phyloP scores from a whole-genome alignment of 1,284 basidiomycete genomes.

The Cutaneotrichosporon dermatis region DNA sequence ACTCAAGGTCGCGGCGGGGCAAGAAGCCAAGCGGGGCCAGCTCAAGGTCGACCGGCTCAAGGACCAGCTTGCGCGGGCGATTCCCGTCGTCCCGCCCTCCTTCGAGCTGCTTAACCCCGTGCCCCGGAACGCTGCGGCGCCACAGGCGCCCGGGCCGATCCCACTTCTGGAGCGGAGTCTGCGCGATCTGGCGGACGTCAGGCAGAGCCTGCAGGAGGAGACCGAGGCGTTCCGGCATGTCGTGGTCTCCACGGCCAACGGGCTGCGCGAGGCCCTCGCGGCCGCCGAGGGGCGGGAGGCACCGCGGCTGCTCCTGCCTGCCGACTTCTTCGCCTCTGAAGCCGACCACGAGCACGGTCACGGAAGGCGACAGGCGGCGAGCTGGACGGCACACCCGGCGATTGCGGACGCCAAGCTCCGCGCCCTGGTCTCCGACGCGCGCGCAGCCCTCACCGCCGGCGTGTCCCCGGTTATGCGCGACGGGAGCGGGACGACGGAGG shows the following conservation, averaged over 20 bases:
- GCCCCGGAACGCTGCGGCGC: conserved; percentile 25
- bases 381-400: conserved; percentile 43
- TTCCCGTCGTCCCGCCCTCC: conserved; percentile 25
- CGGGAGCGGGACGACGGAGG: conserved; percentile 3
- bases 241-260: conserved; percentile 65
- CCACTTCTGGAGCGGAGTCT: conserved; percentile 66
- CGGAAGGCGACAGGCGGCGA: conserved; percentile 29
- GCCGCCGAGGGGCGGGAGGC: conserved; percentile 7
- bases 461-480: conserved; percentile 4
- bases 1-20: conserved; percentile 50
- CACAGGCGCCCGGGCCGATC: conserved; percentile 40
- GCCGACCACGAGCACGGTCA: background rate
- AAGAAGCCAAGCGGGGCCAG: conserved; percentile 69
- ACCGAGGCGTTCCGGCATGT: conserved; percentile 64
- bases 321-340: conserved; percentile 17
- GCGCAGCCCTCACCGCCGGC: conserved; percentile 23
- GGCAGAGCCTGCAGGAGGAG: conserved; percentile 64
- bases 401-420: conserved; percentile 41
- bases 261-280: conserved; percentile 56
- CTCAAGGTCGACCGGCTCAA: conserved; percentile 71
- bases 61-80: conserved; percentile 65
- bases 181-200: conserved; percentile 66
- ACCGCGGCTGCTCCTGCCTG: background rate
- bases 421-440: conserved; percentile 30
- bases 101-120: conserved; percentile 45